Percentiles rank a stretch among this genome's conserved stretches.
Evolutionary conservation across 202 grass and related monocot genomes (phyloP).

Genomic region (Zoysia matrella): DNA sequence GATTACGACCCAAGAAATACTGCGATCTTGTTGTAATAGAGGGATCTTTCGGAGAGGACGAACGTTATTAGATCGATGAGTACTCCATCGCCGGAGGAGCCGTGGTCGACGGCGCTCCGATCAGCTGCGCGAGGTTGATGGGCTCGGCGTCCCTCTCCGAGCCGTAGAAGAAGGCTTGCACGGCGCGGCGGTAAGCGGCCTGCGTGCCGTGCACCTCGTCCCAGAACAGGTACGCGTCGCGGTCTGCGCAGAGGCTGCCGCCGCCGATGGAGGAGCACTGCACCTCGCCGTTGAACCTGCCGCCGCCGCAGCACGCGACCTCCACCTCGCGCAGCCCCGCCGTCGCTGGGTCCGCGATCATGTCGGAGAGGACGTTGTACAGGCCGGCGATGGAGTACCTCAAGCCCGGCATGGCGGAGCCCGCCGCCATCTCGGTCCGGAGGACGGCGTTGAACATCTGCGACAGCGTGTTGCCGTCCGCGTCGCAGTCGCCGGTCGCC

Average conservation of each 20-base stretch:
- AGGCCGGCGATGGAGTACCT: constrained; percentile 47
- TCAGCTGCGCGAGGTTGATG: constrained; percentile 50
- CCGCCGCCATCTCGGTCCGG: not conserved
- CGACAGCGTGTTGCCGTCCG: constrained; percentile 2
- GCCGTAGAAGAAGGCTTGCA: constrained; percentile 33
- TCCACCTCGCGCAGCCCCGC: constrained; percentile 41
- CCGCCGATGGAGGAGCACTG: constrained; percentile 29
- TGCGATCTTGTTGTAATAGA: no score
- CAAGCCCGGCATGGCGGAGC: constrained; percentile 23
- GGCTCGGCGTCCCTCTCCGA: constrained; percentile 37
- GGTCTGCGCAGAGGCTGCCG: constrained; percentile 42
- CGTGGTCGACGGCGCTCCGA: no score
- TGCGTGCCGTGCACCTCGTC: constrained; percentile 64
- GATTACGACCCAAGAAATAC: no score
- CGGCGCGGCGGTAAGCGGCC: constrained; percentile 29
- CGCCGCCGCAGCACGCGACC: constrained; percentile 48
- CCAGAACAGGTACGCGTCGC: constrained; percentile 64
- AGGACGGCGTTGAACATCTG: constrained; percentile 45
- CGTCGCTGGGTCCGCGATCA: not conserved
- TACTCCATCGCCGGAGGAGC: no score
- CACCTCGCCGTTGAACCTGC: constrained; percentile 50
- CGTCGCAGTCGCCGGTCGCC: not conserved
- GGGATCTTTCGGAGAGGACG: no score
- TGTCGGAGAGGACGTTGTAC: constrained; percentile 37
- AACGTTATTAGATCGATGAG: no score